Conservation (phyloP, 2,329 filamentous ascomycete genomes). For the Alternaria dauci region DNA sequence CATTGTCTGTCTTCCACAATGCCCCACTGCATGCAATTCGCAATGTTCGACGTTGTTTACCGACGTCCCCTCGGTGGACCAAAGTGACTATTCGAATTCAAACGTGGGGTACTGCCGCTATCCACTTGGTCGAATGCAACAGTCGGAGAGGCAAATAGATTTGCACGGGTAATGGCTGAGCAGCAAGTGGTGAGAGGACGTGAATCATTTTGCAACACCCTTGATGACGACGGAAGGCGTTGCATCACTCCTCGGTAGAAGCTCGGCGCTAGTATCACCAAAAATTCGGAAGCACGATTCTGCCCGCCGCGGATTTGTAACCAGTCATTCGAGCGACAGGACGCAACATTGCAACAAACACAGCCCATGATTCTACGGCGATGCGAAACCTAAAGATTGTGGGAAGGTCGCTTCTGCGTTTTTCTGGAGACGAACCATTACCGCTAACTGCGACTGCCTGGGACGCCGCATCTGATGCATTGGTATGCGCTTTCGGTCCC, state of each 20-base stretch:
- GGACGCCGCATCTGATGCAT: constrained; percentile 79
- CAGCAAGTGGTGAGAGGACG: background rate
- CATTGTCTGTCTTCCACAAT: constrained; percentile 39
- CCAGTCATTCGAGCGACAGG: constrained; percentile 9
- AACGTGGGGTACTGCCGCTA: background rate
- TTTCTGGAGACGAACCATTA: constrained; percentile 61
- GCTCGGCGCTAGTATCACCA: constrained; percentile 33
- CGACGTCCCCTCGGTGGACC: constrained; percentile 5
- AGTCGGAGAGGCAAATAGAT: background rate
- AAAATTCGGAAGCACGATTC: constrained; percentile 19
- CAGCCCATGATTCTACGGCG: constrained; percentile 19
- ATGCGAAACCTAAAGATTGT: constrained; percentile 93
- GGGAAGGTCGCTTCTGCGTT: constrained; percentile 70
- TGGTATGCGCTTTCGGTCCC: constrained; percentile 87
- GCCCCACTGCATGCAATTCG: background rate
- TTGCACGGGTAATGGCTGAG: no score
- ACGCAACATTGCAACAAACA: constrained; percentile 11
- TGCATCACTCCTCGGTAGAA: constrained; percentile 31
- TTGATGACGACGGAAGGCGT: constrained; percentile 14
- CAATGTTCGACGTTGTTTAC: constrained; percentile 4
- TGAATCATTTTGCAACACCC: constrained; percentile 5
- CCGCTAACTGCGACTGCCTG: constrained; percentile 81
- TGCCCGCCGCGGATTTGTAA: constrained; percentile 1
- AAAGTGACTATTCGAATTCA: background rate
- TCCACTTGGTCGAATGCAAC: background rate